Evolutionary conservation across 345 rosid genomes (phyloP), one percentile per base, ranked within the genome.

Genomic region (thale cress (Arabidopsis thaliana)): DNA sequence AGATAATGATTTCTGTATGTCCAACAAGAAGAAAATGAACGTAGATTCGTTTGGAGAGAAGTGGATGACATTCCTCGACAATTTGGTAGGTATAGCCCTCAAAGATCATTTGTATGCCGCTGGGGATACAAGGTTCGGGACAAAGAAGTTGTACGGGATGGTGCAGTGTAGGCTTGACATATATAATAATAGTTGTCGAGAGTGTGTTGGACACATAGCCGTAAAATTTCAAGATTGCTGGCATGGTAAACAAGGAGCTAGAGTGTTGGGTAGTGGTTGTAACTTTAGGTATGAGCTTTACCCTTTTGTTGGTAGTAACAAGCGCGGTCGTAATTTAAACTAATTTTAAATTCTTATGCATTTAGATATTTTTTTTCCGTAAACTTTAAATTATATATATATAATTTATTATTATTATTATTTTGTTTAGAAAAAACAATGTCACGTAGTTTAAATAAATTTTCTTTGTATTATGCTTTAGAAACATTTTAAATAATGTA

Each of bases 141-240:
- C 6, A 4, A 9, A 36, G 20, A 67, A 12, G 79, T 49, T 86
- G 3, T 84, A 84, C 49, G 90, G 90, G 38, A 51, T 86, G 79
- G 14, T 11, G 4, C 87, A 86, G 62, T 88, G 93, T 59, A 82
- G 82, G 0, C 59, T 83, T 58, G 90, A 86, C 24, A 0, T 88
- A 32, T 57, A 80, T 9, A 4, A 11, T 0, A 1, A 16, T 2
- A 71, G 42, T 55, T 88, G 93, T 53, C 48, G 59, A 79, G 51
- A 40, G 41, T 83, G 92, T 67, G 71, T 84, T 34, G 37, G 0
- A 73, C 69, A 13, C 64, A 49, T 3, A 73, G 68, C 0, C 8
- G 72, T 66, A 4, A 74, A 79, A 6, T 49, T 34, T 49, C 30
- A 33, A 50, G 22, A 50, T 7, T 76, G 71, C 30, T 23, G 22